Percentiles rank a stretch among this genome's conserved stretches.
Evolutionary conservation across 2,329 filamentous ascomycete genomes (phyloP).

Genomic region (Neonectria coccinea): DNA sequence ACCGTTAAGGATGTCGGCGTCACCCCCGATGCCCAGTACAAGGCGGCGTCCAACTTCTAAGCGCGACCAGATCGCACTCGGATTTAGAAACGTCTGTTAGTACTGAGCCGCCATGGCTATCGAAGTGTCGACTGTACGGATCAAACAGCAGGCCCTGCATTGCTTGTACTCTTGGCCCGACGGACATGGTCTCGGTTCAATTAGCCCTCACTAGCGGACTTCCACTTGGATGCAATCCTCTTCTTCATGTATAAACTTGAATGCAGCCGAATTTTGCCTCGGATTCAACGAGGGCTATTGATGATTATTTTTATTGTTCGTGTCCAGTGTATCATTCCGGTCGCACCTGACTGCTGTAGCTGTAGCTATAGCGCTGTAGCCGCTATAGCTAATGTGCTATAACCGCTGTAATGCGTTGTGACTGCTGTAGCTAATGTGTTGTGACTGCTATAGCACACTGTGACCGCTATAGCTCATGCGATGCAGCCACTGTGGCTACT

Average conservation of each 20-base stretch:
- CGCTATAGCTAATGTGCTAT: no score
- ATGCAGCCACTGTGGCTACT: no score
- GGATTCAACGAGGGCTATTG: constrained; percentile 1
- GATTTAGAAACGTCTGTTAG: neutral
- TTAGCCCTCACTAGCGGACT: neutral
- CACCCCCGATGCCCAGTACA: constrained; percentile 46
- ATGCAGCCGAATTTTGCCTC: constrained; percentile 5
- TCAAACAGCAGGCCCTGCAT: constrained; percentile 12
- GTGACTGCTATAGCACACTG: no score
- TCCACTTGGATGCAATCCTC: constrained; percentile 10
- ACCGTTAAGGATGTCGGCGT: constrained; percentile 64
- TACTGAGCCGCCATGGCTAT: neutral
- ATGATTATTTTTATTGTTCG: neutral
- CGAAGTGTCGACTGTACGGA: neutral
- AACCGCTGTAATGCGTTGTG: no score
- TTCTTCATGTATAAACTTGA: constrained; percentile 27
- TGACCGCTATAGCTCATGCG: no score
- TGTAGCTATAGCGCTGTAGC: no score
- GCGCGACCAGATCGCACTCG: neutral
- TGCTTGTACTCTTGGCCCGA: neutral
- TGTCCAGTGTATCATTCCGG: neutral
- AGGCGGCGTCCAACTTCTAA: constrained; percentile 50
- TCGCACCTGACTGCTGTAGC: no score
- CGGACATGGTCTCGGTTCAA: neutral
- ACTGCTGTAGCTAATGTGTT: no score